phyloP scores from a whole-genome alignment of 2,329 filamentous ascomycete genomes.

The Apiospora rasikravindrae region DNA sequence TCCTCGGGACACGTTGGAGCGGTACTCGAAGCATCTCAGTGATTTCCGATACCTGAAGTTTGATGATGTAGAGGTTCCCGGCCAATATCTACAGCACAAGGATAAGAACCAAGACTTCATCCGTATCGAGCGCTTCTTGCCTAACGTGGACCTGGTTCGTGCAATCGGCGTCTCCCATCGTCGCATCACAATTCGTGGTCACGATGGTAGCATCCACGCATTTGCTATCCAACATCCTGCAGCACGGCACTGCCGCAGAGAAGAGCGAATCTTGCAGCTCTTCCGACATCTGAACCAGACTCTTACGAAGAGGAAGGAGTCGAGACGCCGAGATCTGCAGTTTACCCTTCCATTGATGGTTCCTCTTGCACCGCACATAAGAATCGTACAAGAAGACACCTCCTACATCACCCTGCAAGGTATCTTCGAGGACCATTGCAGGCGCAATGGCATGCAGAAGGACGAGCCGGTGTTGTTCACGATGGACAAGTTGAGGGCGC shows the following conservation, averaged over 20 bases:
- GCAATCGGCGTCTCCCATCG: constrained; percentile 91
- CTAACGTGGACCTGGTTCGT: constrained; percentile 90
- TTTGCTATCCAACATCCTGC: constrained; percentile 98
- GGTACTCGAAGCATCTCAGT: constrained; percentile 87
- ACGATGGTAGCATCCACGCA: constrained; percentile 95
- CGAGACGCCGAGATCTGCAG: constrained; percentile 87
- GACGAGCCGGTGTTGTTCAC: constrained; percentile 95
- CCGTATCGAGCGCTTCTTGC: constrained; percentile 94
- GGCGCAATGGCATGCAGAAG: constrained; percentile 84
- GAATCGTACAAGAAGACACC: constrained; percentile 93
- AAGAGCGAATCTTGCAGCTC: constrained; percentile 93
- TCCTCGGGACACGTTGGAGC: constrained; percentile 76
- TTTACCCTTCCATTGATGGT: constrained; percentile 97
- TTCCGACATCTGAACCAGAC: constrained; percentile 98
- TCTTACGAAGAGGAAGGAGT: constrained; percentile 91
- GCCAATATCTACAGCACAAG: constrained; percentile 95
- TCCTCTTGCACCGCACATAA: constrained; percentile 90
- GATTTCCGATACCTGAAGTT: constrained; percentile 98
- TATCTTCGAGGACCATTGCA: constrained; percentile 95
- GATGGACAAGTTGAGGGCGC: constrained; percentile 87
- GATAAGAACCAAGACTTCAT: constrained; percentile 99
- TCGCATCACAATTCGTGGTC: constrained; percentile 91
- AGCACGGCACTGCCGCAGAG: constrained; percentile 86
- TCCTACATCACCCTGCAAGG: constrained; percentile 94
- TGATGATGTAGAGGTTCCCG: constrained; percentile 96